A percentile compares a stretch with the other conserved stretches of the same genome.
These are phyloP conservation scores for Leccinum subgranulosum DNA, from an alignment of 768 basidiomycete species.

Conservation along the genomic window DNA sequence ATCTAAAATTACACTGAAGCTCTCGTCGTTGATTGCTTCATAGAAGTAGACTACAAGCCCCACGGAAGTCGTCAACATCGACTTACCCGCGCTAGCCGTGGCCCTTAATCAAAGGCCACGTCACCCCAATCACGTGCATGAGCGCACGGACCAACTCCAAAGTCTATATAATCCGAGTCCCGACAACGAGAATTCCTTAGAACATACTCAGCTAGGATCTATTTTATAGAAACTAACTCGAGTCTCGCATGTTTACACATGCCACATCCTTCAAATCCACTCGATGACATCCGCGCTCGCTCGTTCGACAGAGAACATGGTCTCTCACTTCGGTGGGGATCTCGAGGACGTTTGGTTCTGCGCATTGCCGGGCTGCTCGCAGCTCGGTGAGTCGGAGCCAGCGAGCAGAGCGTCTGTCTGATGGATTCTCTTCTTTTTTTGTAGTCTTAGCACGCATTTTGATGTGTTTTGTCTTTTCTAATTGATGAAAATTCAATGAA, in stretches of 20 bases:
- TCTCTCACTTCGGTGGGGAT: constrained; percentile 30
- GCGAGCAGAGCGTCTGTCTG: constrained; percentile 63
- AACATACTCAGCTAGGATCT: constrained; percentile 83
- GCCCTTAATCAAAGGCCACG: not conserved
- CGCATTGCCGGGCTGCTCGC: constrained; percentile 26
- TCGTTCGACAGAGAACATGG: constrained; percentile 70
- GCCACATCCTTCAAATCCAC: constrained; percentile 68
- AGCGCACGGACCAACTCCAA: constrained; percentile 34
- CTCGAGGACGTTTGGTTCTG: constrained; percentile 66
- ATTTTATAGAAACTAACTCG: constrained; percentile 77
- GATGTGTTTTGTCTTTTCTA: not conserved
- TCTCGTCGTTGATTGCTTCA: not conserved
- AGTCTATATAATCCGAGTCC: constrained; percentile 32
- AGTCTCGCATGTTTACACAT: constrained; percentile 79
- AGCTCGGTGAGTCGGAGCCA: constrained; percentile 34
- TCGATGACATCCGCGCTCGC: constrained; percentile 65
- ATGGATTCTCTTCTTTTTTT: constrained; percentile 40
- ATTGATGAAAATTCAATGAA: too few relatives aligned
- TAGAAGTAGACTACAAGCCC: not conserved
- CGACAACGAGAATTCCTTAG: constrained; percentile 38
- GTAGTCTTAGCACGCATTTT: not conserved
- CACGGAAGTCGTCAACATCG: not conserved
- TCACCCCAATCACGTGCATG: constrained; percentile 18
- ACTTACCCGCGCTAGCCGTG: not conserved
- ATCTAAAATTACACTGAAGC: not conserved